Evolutionary conservation across 2,329 filamentous ascomycete genomes (phyloP), one percentile per base, ranked within the genome.

Genomic region (Sarocladium strictum): DNA sequence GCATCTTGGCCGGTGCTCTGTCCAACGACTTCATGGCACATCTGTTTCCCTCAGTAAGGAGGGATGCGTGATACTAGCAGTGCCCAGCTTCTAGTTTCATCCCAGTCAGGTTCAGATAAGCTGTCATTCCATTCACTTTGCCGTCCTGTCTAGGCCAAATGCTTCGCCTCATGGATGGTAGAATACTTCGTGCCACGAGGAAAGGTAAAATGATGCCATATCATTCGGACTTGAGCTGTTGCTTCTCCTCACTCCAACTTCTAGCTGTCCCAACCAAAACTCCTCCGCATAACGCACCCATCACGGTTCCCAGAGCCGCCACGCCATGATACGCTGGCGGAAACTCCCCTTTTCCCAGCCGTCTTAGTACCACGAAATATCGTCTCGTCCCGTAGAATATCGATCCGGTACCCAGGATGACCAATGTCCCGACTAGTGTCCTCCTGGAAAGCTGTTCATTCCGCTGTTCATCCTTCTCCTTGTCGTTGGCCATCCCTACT

Each of bases 381-480:
- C 76, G 66, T 52, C 64, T 62, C 10, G 73, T 76, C 10, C 74
- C 76, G 61, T 78, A 77, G 15, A 68, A 66, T 21, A 79, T 71
- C 53, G 71, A 74, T 0, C 74, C 69, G 10, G 67, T 70, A 6
- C 76, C 76, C 19, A 72, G 69, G 2, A 65, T 73, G 32, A 78
- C 70, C 41, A 79, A 64, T 3, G 69, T 66, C 7, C 68, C 71
- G 3, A 72, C 69, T 9, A 69, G 67, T 51, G 70, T 64, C 55
- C 52, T 63, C 59, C 43, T 47, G 27, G 43, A 47, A 3, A 47
- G 24, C 10, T 47, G 43, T 3, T 47, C 43, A 15, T 27, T 54
- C 55, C 27, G 57, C 9, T 45, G 50, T 21, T 60, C 54, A 3
- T 53, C 55, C n/a, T 55, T 26, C 45, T 57, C 38, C 29, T 12